phyloP scores from a whole-genome alignment of 352 stramenopile species.

The Pythium aquatile region DNA sequence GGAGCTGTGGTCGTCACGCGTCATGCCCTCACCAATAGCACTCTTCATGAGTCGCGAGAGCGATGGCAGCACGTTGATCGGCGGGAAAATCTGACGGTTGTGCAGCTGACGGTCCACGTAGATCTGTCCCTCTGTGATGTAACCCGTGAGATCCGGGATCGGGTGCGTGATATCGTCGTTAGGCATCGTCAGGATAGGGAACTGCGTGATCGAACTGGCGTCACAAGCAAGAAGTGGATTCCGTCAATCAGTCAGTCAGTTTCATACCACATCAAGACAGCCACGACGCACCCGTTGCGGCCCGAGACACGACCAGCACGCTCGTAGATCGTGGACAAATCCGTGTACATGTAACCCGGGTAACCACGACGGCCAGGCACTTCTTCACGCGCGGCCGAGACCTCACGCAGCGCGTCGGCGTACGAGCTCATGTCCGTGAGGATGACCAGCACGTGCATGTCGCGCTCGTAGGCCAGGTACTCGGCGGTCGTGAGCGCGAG shows the following conservation, averaged over 20 bases:
- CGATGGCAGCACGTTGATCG: slow-evolving; percentile 99
- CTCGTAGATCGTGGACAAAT: slow-evolving; percentile 99
- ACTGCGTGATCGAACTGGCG: slow-evolving; percentile 95
- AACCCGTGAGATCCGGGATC: slow-evolving; percentile 99
- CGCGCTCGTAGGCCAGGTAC: slow-evolving; percentile 99
- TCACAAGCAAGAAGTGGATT: neutral
- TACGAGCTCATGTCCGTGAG: slow-evolving; percentile 99
- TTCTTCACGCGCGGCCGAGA: slow-evolving; percentile 94
- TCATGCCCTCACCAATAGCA: slow-evolving; percentile 99
- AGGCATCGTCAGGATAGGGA: slow-evolving; percentile 99
- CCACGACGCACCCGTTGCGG: slow-evolving; percentile 87
- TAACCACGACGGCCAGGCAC: slow-evolving; percentile 98
- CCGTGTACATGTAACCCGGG: slow-evolving; percentile 99
- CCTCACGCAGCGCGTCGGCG: slow-evolving; percentile 96
- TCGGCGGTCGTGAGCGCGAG: slow-evolving; percentile 98
- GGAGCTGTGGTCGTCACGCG: slow-evolving; percentile 96
- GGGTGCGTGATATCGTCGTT: slow-evolving; percentile 99
- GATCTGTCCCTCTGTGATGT: slow-evolving; percentile 99
- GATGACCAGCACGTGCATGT: slow-evolving; percentile 99
- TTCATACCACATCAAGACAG: neutral
- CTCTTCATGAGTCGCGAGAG: slow-evolving; percentile 99
- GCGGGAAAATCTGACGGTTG: slow-evolving; percentile 99
- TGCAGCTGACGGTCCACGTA: slow-evolving; percentile 98
- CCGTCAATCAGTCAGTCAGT: neutral
- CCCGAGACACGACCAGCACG: slow-evolving; percentile 96